A percentile compares a stretch with the other conserved stretches of the same genome.
phyloP scores from a whole-genome alignment of 2,329 filamentous ascomycete species.

The Tolypocladium ovalisporum region DNA sequence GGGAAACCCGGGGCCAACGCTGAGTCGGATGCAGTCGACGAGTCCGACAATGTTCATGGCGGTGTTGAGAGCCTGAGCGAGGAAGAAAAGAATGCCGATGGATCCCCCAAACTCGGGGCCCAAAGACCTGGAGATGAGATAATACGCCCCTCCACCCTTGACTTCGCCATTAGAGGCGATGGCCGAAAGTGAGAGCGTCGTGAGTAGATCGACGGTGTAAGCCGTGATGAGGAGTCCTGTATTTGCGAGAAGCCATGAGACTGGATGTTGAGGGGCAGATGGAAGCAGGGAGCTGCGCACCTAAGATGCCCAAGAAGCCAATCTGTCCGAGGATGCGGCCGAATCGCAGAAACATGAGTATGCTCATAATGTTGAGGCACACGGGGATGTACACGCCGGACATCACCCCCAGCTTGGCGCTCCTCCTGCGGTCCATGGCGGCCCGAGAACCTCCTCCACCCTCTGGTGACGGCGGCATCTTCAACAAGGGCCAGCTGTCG shows the following conservation, averaged over 20 bases:
- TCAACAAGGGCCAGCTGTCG: not conserved
- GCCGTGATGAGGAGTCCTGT: slow-evolving; percentile 60
- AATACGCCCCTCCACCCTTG: slow-evolving; percentile 78
- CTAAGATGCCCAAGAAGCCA: slow-evolving; percentile 69
- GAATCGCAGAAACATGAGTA: slow-evolving; percentile 87
- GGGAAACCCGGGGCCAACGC: slow-evolving; percentile 56
- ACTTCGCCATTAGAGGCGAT: slow-evolving; percentile 88
- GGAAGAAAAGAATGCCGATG: slow-evolving; percentile 78
- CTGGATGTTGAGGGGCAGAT: not conserved
- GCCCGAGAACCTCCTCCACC: slow-evolving; percentile 5
- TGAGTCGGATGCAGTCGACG: slow-evolving; percentile 70
- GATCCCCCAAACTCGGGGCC: slow-evolving; percentile 84
- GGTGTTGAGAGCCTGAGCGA: slow-evolving; percentile 83
- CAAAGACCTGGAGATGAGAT: slow-evolving; percentile 74
- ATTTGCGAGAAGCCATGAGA: not conserved
- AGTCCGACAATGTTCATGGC: slow-evolving; percentile 81
- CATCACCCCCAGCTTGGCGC: slow-evolving; percentile 61
- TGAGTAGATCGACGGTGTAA: slow-evolving; percentile 76
- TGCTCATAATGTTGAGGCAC: slow-evolving; percentile 80
- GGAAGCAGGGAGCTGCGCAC: slow-evolving; percentile 30
- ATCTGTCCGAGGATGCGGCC: slow-evolving; percentile 74
- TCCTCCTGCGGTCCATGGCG: slow-evolving; percentile 25
- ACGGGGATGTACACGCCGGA: slow-evolving; percentile 79
- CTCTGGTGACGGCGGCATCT: slow-evolving; percentile 5
- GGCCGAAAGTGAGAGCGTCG: slow-evolving; percentile 75